phyloP scores from a whole-genome alignment of 1,284 basidiomycete species.

The Ganoderma multipileum region DNA sequence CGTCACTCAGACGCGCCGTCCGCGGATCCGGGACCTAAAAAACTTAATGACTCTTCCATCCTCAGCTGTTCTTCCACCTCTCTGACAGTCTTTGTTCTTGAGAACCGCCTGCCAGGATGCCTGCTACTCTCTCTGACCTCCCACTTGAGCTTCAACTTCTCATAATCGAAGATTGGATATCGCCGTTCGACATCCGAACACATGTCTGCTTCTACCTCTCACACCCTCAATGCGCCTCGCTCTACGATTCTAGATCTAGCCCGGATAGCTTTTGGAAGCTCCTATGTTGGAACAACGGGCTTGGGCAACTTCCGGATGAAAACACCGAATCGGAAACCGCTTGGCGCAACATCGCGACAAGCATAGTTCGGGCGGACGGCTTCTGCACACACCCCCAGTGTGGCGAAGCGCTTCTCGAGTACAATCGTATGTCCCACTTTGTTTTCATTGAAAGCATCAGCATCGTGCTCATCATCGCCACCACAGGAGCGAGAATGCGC shows the following conservation, averaged over 20 bases:
- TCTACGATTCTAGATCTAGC: not conserved
- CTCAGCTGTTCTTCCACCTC: no score
- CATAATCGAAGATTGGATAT: not conserved
- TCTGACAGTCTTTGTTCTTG: no score
- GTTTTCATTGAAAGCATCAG: no score
- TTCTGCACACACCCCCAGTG: not conserved
- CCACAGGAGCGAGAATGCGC: not conserved
- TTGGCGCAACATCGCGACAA: not conserved
- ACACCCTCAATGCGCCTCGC: not conserved
- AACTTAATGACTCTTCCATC: no score
- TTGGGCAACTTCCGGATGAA: not conserved
- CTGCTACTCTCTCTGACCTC: no score
- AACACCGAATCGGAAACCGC: not conserved
- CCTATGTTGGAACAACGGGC: not conserved
- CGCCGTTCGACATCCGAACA: not conserved
- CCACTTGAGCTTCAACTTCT: not conserved
- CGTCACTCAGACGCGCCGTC: not conserved
- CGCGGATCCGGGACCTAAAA: no score
- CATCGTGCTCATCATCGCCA: no score
- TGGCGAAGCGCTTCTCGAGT: not conserved
- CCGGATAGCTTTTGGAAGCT: not conserved
- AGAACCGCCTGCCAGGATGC: no score
- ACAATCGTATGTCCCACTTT: no score
- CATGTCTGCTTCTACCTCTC: not conserved
- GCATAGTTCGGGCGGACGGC: not conserved